These are phyloP conservation scores for Achaetomiella virescens DNA, from an alignment of 495 filamentous ascomycete genomes.

Conservation along the genomic window DNA sequence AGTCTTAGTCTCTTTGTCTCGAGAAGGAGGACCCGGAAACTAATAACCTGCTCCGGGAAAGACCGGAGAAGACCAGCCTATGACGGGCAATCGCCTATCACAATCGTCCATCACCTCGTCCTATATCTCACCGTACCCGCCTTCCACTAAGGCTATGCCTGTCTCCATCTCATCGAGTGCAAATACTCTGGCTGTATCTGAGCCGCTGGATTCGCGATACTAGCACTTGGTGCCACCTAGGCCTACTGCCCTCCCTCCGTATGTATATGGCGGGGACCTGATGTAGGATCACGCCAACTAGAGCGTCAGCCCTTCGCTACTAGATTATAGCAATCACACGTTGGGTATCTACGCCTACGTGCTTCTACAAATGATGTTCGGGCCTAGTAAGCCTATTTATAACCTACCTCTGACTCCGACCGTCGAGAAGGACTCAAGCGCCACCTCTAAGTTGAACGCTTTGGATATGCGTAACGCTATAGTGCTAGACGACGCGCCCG, in stretches of 20 bases:
- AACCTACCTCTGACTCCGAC: not conserved
- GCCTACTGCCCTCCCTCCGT: not conserved
- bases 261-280: slow-evolving; percentile 5
- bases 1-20: not conserved
- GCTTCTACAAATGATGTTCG: not conserved
- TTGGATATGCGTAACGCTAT: slow-evolving; percentile 16
- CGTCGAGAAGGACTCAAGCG: not conserved
- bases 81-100: not conserved
- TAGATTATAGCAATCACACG: not conserved
- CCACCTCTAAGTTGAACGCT: slow-evolving; percentile 4
- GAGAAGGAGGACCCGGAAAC: not conserved
- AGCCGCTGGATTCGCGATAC: not conserved
- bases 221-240: not conserved
- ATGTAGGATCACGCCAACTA: not conserved
- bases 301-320: not conserved
- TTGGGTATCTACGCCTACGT: slow-evolving; percentile 5
- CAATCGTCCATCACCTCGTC: not conserved
- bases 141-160: not conserved
- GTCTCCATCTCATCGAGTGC: not conserved
- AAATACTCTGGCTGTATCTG: not conserved
- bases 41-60: not conserved
- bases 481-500: slow-evolving; percentile 2
- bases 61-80: not conserved
- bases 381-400: not conserved
- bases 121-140: not conserved